Base-by-base conservation (phyloP, 2,329 filamentous ascomycete species). In the Trichothecium sympodiale region DNA sequence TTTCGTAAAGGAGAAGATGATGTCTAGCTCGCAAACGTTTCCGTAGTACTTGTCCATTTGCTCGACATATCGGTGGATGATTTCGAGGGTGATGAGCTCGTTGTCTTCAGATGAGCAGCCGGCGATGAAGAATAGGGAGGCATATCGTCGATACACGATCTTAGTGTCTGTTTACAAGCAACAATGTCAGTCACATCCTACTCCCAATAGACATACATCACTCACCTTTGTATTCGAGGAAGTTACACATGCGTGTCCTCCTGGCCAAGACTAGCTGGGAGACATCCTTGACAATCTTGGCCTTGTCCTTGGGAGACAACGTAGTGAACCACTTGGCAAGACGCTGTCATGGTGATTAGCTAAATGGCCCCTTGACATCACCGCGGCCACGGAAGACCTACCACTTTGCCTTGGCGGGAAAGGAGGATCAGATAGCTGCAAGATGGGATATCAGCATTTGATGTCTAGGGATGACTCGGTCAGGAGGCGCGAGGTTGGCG, bases 21-120 rank as follows among this genome's bases (percentile, higher is more conserved):
- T 95, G 60, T 96, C 88, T 45, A 98, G 76, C 67, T 98, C 91
- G 78, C 91, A 98, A 41, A 98, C 91, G 60, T 98, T 98, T 61
- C 91, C 91, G 61, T 96, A 98, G 69, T 98, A 98, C 62, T 98
- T 98, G 72, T 98, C 91, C 91, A 98, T 98, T 65, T 98, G 91
- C 63, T 98, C 91, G 55, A 98, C 91, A 59, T 98, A 98, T 63
- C 91, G 86, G 62, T 98, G 91, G 52, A 98, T 93, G 56, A 98
- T 87, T 62, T 98, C 91, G 56, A 98, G 85, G 17, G 86, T 94
- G 59, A 96, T 95, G 55, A 98, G 69, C 59, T 98, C 91, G 63
- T 98, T 98, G 63, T 98, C 91, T 44, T 86, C 87, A n/a, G 88
- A 88, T 36, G 87, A 81, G 66, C 87, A 94, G 51, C 91, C 91